A percentile compares a stretch with the other conserved stretches of the same genome.
Conservation (phyloP, 495 filamentous ascomycete species). For the Annulohypoxylon maeteangense region DNA sequence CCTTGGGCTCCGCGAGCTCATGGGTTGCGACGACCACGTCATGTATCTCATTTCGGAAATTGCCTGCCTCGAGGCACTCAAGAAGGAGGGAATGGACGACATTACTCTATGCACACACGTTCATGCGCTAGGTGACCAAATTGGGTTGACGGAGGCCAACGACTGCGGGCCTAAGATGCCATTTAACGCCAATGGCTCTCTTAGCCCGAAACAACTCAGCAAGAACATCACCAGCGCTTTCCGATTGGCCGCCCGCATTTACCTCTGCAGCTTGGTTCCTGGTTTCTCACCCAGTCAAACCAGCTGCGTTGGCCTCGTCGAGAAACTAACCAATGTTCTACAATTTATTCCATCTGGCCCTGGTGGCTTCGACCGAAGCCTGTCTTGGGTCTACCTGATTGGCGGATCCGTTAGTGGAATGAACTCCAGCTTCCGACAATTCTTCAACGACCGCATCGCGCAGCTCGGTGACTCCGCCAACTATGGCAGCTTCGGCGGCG, state of each 20-base stretch:
- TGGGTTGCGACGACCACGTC: conserved; percentile 97
- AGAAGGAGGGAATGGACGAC: conserved; percentile 81
- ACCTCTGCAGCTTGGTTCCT: conserved; percentile 92
- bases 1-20: conserved; percentile 85
- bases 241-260: conserved; percentile 91
- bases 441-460: conserved; percentile 76
- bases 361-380: conserved; percentile 85
- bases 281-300: conserved; percentile 78
- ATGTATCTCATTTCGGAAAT: conserved; percentile 99
- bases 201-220: conserved; percentile 82
- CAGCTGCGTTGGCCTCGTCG: conserved; percentile 77
- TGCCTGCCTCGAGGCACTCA: conserved; percentile 90
- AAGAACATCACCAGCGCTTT: conserved; percentile 90
- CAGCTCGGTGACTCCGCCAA: conserved; percentile 78
- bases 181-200: conserved; percentile 74
- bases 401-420: conserved; percentile 78
- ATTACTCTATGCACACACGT: conserved; percentile 88
- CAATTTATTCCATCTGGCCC: conserved; percentile 83
- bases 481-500: conserved; percentile 87
- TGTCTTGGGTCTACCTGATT: conserved; percentile 93
- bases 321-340: conserved; percentile 74
- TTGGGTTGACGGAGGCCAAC: conserved; percentile 78
- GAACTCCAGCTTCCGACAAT: conserved; percentile 74
- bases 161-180: conserved; percentile 62
- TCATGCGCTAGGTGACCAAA: conserved; percentile 79